These are phyloP conservation scores for Pichia eremophila DNA, from an alignment of 805 yeast species.

Conservation along the genomic window DNA sequence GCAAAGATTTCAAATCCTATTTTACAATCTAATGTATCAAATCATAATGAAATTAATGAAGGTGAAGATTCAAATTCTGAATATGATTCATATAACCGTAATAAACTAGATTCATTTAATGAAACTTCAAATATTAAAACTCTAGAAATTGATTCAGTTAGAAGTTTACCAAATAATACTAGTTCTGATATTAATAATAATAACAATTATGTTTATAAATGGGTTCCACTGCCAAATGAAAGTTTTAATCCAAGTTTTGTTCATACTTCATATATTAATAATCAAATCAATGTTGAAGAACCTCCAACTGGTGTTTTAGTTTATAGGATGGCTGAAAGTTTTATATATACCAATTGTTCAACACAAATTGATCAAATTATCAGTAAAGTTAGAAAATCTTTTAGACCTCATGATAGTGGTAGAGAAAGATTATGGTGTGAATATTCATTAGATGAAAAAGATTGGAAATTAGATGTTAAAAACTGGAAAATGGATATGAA, in stretches of 20 bases:
- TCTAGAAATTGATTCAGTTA: not conserved
- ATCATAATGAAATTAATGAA: not conserved
- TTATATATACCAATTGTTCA: slow-evolving; percentile 75
- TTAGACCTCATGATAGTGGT: slow-evolving; percentile 47
- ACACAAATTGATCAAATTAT: slow-evolving; percentile 59
- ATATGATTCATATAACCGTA: not conserved
- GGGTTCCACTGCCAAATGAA: slow-evolving; percentile 54
- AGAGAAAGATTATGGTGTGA: slow-evolving; percentile 79
- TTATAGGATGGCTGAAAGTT: slow-evolving; percentile 72
- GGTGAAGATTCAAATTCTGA: not conserved
- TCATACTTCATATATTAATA: slow-evolving; percentile 37
- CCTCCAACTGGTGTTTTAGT: slow-evolving; percentile 92
- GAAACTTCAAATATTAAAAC: not conserved
- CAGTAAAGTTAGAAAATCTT: slow-evolving; percentile 53
- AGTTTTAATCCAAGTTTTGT: slow-evolving; percentile 14
- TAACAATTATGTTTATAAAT: slow-evolving; percentile 24
- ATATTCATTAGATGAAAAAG: slow-evolving; percentile 2
- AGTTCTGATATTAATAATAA: not conserved
- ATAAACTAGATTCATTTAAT: not conserved
- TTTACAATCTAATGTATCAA: slow-evolving; percentile 14
- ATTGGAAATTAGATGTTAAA: slow-evolving; percentile 1
- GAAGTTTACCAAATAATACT: not conserved
- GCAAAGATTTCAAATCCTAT: slow-evolving; percentile 63
- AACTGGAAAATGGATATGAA: not conserved
- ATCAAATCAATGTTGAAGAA: slow-evolving; percentile 47